Conservation (phyloP, 495 filamentous ascomycete species). For the Penicillium chermesinum region DNA sequence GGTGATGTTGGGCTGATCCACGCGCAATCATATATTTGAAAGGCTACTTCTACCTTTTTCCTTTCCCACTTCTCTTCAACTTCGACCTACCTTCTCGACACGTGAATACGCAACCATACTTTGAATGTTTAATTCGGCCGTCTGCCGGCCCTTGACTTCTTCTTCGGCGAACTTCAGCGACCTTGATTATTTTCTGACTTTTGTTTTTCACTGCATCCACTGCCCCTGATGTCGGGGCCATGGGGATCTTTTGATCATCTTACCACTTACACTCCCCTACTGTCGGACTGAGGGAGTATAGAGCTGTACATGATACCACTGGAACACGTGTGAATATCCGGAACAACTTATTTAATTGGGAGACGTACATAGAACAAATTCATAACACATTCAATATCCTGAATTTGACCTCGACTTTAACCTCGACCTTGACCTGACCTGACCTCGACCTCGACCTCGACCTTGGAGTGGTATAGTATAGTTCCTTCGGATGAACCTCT, state of each 20-base stretch:
- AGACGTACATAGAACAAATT: constrained; percentile 18
- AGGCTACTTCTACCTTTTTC: constrained; percentile 13
- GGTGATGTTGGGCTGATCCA: constrained; percentile 37
- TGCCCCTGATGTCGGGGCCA: constrained; percentile 5
- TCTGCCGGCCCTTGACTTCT: constrained; percentile 5
- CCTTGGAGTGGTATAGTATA: too few relatives aligned
- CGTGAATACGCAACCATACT: constrained; percentile 16
- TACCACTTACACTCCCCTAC: constrained; percentile 16
- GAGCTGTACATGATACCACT: constrained; percentile 30
- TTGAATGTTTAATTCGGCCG: constrained; percentile 9
- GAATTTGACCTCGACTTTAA: constrained; percentile 2
- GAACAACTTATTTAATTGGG: constrained; percentile 7
- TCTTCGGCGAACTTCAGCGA: constrained; percentile 14
- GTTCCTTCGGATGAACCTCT: too few relatives aligned
- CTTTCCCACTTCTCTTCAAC: constrained; percentile 13
- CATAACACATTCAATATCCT: not conserved
- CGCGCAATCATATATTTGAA: not conserved
- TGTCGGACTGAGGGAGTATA: constrained; percentile 17
- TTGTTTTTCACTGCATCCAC: constrained; percentile 17
- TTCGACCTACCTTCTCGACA: constrained; percentile 8
- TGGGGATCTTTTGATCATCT: constrained; percentile 9
- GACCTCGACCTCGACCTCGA: too few relatives aligned
- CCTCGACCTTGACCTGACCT: too few relatives aligned
- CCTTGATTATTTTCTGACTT: constrained; percentile 4
- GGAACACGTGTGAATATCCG: constrained; percentile 8